Percentiles rank a stretch among this genome's conserved stretches.
These are phyloP conservation scores for Leccinellum albellum DNA, from an alignment of 768 basidiomycete species.

Conservation along the genomic window DNA sequence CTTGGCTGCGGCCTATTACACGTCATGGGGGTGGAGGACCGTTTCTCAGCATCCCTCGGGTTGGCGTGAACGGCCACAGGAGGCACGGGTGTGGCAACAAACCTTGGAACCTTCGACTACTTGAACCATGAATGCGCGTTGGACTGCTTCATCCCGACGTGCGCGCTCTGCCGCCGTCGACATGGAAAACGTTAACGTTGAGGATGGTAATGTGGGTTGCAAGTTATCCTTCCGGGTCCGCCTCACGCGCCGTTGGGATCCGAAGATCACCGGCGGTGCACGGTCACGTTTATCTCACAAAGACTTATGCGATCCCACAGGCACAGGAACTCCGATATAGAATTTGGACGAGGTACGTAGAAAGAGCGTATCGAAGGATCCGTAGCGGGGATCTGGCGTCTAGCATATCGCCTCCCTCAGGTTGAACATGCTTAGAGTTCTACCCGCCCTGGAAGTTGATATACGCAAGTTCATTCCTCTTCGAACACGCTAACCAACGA, in stretches of 20 bases:
- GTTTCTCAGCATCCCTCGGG: background rate
- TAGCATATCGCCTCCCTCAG: background rate
- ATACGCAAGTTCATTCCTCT: slow-evolving; percentile 33
- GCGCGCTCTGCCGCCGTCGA: slow-evolving; percentile 27
- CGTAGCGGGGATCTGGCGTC: background rate
- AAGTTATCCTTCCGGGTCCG: background rate
- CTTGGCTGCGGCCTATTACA: slow-evolving; percentile 48
- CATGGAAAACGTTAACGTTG: slow-evolving; percentile 18
- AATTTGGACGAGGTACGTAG: background rate
- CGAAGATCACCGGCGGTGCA: background rate
- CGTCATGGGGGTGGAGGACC: background rate
- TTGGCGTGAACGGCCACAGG: background rate
- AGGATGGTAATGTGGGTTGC: background rate
- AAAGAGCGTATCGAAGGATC: background rate
- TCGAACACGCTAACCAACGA: slow-evolving; percentile 37
- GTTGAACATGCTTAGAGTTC: background rate
- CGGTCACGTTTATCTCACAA: background rate
- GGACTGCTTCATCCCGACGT: slow-evolving; percentile 50
- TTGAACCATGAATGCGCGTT: slow-evolving; percentile 58
- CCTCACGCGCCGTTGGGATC: background rate
- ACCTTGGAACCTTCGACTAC: slow-evolving; percentile 56
- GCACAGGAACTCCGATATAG: background rate
- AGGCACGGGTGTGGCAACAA: slow-evolving; percentile 20
- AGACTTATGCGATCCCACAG: background rate
- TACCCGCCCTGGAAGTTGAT: slow-evolving; percentile 23